Evolutionary conservation across 345 rosid species (phyloP).

Genomic region (Cardiospermum halicacabum): DNA sequence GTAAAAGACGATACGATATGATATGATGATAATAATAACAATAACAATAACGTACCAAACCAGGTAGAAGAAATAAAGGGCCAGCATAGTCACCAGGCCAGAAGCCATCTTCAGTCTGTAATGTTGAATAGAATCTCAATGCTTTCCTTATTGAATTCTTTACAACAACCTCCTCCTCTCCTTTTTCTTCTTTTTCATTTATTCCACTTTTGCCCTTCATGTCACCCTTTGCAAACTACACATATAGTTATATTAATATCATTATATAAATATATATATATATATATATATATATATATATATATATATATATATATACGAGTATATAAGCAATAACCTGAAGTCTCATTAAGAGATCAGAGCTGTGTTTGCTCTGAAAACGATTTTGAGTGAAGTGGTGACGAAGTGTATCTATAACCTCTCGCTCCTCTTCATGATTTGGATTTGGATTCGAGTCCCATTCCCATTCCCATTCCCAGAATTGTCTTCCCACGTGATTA

Average conservation of each 20-base stretch:
- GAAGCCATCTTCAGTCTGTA: constrained; percentile 63
- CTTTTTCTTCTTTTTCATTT: constrained; percentile 15
- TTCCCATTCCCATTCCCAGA: constrained; percentile 52
- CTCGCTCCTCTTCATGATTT: constrained; percentile 31
- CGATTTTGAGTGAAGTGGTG: constrained; percentile 29
- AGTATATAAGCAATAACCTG: constrained; percentile 29
- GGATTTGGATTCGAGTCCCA: too few relatives aligned
- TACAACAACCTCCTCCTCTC: constrained; percentile 27
- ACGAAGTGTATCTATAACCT: constrained; percentile 25
- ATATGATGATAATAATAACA: too few relatives aligned
- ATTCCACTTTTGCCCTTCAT: too few relatives aligned
- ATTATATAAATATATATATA: too few relatives aligned
- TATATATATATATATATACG: too few relatives aligned
- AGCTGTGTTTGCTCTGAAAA: constrained; percentile 40
- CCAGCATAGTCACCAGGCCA: constrained; percentile 90
- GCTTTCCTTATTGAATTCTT: constrained; percentile 32
- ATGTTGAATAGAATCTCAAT: constrained; percentile 44
- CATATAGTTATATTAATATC: neutral
- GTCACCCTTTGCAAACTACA: constrained; percentile 37
- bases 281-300: neutral
- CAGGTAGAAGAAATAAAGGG: constrained; percentile 68
- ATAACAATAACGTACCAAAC: constrained; percentile 47
- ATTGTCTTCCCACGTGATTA: constrained; percentile 43
- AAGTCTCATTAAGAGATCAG: constrained; percentile 47
- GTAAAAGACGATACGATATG: too few relatives aligned